Percentiles rank a stretch among this genome's conserved stretches.
phyloP scores from a whole-genome alignment of 1,139 yeast species.

The Magnusiomyces starmeri region DNA sequence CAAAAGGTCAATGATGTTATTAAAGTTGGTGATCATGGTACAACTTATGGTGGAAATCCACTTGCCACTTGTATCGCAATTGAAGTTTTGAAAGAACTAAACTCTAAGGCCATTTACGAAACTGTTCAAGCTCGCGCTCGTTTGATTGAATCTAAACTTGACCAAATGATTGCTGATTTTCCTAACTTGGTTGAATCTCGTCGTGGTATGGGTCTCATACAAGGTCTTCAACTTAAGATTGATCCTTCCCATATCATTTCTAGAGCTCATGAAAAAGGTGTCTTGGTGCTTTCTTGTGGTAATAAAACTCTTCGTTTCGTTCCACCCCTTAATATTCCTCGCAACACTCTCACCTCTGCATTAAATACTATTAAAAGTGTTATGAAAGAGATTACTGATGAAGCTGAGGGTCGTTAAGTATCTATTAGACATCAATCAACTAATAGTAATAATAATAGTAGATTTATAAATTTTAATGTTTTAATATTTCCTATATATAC shows the following conservation, averaged over 20 bases:
- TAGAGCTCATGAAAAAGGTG: constrained; percentile 69
- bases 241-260: constrained; percentile 61
- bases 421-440: no score
- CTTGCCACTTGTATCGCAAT: constrained; percentile 76
- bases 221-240: constrained; percentile 70
- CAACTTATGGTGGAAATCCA: constrained; percentile 97
- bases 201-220: constrained; percentile 81
- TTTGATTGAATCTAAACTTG: constrained; percentile 45
- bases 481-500: no score
- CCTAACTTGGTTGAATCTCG: constrained; percentile 51
- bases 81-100: constrained; percentile 62
- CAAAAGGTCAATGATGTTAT: constrained; percentile 67
- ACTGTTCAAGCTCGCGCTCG: constrained; percentile 54
- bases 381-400: constrained; percentile 10
- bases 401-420: no score
- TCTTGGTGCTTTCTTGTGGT: constrained; percentile 84
- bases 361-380: constrained; percentile 30
- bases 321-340: constrained; percentile 82
- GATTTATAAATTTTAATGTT: no score
- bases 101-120: constrained; percentile 51
- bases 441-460: no score
- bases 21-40: constrained; percentile 92
- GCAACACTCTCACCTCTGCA: constrained; percentile 62
- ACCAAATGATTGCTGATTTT: constrained; percentile 45
- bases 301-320: constrained; percentile 82